phyloP scores from a whole-genome alignment of 371 early-diverging fungal species.

The Apophysomyces elegans region DNA sequence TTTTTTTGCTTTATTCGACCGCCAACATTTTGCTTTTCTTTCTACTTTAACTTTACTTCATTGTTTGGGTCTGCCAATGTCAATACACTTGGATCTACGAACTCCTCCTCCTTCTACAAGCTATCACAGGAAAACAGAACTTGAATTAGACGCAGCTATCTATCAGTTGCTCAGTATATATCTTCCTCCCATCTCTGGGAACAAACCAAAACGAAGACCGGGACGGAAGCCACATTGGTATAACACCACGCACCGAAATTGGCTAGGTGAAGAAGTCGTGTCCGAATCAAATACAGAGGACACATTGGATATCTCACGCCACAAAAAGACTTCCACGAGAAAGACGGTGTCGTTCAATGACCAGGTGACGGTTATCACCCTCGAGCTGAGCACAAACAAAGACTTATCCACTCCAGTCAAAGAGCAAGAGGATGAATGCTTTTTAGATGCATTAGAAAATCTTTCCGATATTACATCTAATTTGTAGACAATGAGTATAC shows the following conservation, averaged over 20 bases:
- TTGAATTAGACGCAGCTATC: neutral
- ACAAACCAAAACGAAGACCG: neutral
- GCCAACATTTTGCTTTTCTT: neutral
- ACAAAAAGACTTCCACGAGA: neutral
- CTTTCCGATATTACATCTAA: neutral
- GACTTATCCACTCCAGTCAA: neutral
- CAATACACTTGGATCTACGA: slow-evolving; percentile 2
- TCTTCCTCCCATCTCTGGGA: neutral
- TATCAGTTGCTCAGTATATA: neutral
- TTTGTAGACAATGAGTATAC: neutral
- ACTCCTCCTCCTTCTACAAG: neutral
- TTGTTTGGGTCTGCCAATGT: neutral
- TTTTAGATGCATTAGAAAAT: slow-evolving; percentile 28
- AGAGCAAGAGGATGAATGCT: slow-evolving; percentile 20
- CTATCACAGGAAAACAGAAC: neutral
- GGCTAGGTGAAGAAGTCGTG: neutral
- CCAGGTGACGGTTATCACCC: slow-evolving; percentile 19
- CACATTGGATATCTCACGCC: neutral
- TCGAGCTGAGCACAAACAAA: slow-evolving; percentile 12
- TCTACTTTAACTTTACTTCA: too few species aligned
- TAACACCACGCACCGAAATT: neutral
- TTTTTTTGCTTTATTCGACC: too few species aligned
- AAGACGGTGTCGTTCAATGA: slow-evolving; percentile 37
- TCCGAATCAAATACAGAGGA: neutral
- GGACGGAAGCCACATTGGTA: neutral